These are phyloP conservation scores for Tuber umbilicatum DNA, from an alignment of 495 filamentous ascomycete genomes.

Conservation along the genomic window DNA sequence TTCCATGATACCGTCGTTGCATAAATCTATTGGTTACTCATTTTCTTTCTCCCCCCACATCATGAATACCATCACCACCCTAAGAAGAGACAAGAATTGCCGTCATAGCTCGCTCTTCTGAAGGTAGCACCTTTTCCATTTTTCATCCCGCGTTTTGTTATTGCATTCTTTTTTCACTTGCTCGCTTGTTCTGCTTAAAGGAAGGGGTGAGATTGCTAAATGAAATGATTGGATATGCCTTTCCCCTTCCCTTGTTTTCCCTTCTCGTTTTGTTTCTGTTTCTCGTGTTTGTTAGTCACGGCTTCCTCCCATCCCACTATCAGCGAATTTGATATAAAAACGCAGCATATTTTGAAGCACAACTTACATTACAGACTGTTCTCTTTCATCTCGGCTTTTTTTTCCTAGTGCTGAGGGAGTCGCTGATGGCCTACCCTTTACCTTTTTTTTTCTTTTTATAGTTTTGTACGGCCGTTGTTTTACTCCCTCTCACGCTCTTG, in stretches of 20 bases:
- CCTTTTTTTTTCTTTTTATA: neutral
- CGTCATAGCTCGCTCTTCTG: neutral
- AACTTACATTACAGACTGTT: neutral
- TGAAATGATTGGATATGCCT: neutral
- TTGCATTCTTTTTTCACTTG: neutral
- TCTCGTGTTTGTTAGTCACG: neutral
- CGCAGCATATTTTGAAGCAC: neutral
- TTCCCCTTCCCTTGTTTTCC: neutral
- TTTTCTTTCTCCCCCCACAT: neutral
- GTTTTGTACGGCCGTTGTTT: neutral
- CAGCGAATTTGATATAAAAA: neutral
- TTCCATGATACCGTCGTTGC: neutral
- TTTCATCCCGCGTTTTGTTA: neutral
- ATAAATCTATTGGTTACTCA: neutral
- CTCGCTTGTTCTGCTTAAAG: neutral
- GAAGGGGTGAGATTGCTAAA: neutral
- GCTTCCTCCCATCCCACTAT: neutral
- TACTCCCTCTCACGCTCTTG: neutral
- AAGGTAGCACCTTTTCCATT: neutral
- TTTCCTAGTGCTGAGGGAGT: neutral
- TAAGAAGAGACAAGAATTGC: neutral
- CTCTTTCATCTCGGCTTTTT: neutral
- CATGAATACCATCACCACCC: neutral
- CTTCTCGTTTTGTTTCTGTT: neutral
- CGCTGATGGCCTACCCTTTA: neutral